A percentile compares a stretch with the other conserved stretches of the same genome.
Conservation (phyloP, 73 alveolate genomes). For the Paramecium sonneborni region DNA sequence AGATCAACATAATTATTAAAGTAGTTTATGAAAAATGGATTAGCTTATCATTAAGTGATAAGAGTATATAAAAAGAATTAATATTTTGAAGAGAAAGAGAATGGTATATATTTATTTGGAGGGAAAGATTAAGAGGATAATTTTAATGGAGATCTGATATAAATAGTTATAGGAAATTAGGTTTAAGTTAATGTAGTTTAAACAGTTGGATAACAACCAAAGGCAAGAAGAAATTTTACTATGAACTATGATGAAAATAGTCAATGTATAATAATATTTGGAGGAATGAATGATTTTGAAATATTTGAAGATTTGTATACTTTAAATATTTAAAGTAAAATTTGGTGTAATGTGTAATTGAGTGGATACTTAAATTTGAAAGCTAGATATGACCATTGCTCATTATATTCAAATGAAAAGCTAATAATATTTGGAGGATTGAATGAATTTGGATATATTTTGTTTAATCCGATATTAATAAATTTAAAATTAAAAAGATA, state of each 20-base stretch:
- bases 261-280: neutral
- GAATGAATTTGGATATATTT: conserved; percentile 7
- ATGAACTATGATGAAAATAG: conserved; percentile 34
- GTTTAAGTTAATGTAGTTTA: neutral
- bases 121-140: neutral
- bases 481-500: neutral
- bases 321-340: neutral
- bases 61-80: neutral
- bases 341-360: conserved; percentile 16
- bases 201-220: neutral
- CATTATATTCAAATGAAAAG: conserved; percentile 16
- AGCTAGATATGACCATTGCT: conserved; percentile 34
- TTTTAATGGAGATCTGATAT: neutral
- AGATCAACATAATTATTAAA: neutral
- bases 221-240: neutral
- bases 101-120: conserved; percentile 12
- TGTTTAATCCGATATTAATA: neutral
- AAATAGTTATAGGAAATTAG: neutral
- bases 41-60: neutral
- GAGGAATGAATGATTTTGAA: neutral
- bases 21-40: neutral
- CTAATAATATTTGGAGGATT: neutral
- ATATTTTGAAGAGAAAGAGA: conserved; percentile 8
- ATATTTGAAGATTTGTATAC: neutral
- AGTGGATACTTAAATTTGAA: neutral